Conservation (phyloP, 2,329 filamentous ascomycete species). For the Aphanocladium album region DNA sequence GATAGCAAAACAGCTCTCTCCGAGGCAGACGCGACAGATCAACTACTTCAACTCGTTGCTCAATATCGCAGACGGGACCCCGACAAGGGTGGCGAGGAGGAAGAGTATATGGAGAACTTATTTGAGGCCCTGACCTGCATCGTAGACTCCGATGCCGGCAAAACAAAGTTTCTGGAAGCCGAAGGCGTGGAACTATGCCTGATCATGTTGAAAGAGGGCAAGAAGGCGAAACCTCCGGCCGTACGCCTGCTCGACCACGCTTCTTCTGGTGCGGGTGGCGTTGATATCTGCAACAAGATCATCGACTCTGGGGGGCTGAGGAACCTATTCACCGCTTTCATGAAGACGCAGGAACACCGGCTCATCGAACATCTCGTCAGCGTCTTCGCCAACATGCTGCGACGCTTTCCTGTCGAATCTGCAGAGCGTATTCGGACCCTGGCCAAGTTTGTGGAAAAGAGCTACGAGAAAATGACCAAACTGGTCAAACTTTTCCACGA, state of each 20-base stretch:
- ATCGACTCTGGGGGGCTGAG: constrained; percentile 84
- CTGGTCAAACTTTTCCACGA: constrained; percentile 67
- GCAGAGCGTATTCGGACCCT: constrained; percentile 74
- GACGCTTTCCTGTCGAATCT: constrained; percentile 71
- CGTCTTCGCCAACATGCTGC: constrained; percentile 78
- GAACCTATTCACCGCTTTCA: constrained; percentile 79
- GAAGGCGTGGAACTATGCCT: constrained; percentile 89
- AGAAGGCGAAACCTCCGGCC: constrained; percentile 72
- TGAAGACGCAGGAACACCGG: constrained; percentile 69
- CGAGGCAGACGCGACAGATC: constrained; percentile 66
- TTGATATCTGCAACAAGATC: constrained; percentile 65
- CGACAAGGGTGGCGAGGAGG: constrained; percentile 77
- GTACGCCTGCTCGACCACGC: constrained; percentile 83
- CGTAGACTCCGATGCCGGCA: constrained; percentile 69
- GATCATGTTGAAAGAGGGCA: constrained; percentile 87
- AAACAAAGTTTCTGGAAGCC: constrained; percentile 76
- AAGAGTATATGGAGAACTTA: constrained; percentile 91
- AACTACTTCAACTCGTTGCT: constrained; percentile 75
- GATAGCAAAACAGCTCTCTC: constrained; percentile 61
- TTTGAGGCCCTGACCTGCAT: constrained; percentile 83
- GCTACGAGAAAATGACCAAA: constrained; percentile 78
- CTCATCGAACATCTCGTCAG: constrained; percentile 75
- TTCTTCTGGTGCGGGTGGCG: constrained; percentile 43
- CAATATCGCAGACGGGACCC: constrained; percentile 84
- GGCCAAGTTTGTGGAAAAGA: constrained; percentile 93